phyloP scores from a whole-genome alignment of 306 rosid genomes.

The Boehmeria nivea region DNA sequence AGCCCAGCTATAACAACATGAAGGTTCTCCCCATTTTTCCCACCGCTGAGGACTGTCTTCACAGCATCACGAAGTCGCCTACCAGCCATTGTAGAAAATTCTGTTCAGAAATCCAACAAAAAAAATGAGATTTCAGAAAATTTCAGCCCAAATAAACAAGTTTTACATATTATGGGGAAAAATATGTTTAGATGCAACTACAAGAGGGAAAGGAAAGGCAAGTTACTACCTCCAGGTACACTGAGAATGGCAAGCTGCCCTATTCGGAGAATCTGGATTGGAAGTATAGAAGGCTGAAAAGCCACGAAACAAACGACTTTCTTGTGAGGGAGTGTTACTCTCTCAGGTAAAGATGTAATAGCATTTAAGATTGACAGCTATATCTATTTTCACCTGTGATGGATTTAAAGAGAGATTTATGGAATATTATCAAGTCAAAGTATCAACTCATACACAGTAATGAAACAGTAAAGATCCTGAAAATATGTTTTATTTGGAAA shows the following conservation, averaged over 20 bases:
- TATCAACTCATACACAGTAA: neutral
- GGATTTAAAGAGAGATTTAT: neutral
- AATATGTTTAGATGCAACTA: too few species aligned
- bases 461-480: too few species aligned
- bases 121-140: slow-evolving; percentile 11
- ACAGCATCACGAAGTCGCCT: slow-evolving; percentile 90
- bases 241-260: slow-evolving; percentile 78
- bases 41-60: slow-evolving; percentile 42
- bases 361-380: slow-evolving; percentile 8
- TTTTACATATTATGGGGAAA: neutral
- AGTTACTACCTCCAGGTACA: slow-evolving; percentile 80
- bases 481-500: neutral
- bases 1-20: slow-evolving; percentile 78
- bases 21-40: slow-evolving; percentile 31
- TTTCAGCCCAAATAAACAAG: neutral
- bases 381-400: slow-evolving; percentile 6
- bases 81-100: slow-evolving; percentile 94
- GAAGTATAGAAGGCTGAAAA: slow-evolving; percentile 91
- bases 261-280: slow-evolving; percentile 74
- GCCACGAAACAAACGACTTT: slow-evolving; percentile 6
- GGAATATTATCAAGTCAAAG: neutral
- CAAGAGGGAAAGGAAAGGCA: slow-evolving; percentile 14
- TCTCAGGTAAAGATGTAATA: neutral
- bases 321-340: slow-evolving; percentile 5
- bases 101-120: slow-evolving; percentile 29